These are phyloP conservation scores for Emmonsiellopsis sp. DNA, from an alignment of 2,329 filamentous ascomycete genomes.

Conservation along the genomic window DNA sequence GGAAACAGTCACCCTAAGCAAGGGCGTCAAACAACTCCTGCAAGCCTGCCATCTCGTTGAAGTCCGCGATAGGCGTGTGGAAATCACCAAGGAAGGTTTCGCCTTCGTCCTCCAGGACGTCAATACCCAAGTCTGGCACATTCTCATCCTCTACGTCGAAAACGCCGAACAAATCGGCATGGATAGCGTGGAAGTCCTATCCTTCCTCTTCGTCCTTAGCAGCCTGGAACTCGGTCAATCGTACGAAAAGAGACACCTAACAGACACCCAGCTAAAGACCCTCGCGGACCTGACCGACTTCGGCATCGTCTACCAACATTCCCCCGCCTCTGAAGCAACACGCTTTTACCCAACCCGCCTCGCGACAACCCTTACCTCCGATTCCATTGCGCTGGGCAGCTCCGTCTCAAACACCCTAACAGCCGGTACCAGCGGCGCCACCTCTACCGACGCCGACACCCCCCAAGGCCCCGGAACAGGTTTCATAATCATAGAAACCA, in stretches of 20 bases:
- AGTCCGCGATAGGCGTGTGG: slow-evolving; percentile 43
- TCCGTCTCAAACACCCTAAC: slow-evolving; percentile 57
- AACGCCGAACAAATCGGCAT: slow-evolving; percentile 65
- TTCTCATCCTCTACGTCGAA: slow-evolving; percentile 87
- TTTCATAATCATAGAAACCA: slow-evolving; percentile 94
- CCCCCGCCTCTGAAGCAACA: slow-evolving; percentile 28
- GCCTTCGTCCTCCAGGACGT: slow-evolving; percentile 90
- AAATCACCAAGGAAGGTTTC: slow-evolving; percentile 88
- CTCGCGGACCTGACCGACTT: slow-evolving; percentile 86
- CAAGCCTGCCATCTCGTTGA: slow-evolving; percentile 74
- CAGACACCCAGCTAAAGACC: slow-evolving; percentile 74
- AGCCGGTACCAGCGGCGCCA: slow-evolving; percentile 20
- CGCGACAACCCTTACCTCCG: slow-evolving; percentile 80
- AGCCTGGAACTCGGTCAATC: slow-evolving; percentile 84
- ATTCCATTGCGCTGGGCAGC: slow-evolving; percentile 61
- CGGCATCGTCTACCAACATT: slow-evolving; percentile 69
- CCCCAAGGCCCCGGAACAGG: slow-evolving; percentile 39
- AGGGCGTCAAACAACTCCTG: slow-evolving; percentile 75
- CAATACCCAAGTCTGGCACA: slow-evolving; percentile 93
- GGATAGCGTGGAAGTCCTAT: slow-evolving; percentile 87
- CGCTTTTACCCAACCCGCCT: slow-evolving; percentile 83
- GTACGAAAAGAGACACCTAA: slow-evolving; percentile 78
- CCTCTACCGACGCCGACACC: slow-evolving; percentile 14
- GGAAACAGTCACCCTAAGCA: slow-evolving; percentile 48
- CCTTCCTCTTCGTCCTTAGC: slow-evolving; percentile 91